Base-by-base conservation (phyloP, 352 stramenopile genomes). In the Plasmopara viticola region DNA sequence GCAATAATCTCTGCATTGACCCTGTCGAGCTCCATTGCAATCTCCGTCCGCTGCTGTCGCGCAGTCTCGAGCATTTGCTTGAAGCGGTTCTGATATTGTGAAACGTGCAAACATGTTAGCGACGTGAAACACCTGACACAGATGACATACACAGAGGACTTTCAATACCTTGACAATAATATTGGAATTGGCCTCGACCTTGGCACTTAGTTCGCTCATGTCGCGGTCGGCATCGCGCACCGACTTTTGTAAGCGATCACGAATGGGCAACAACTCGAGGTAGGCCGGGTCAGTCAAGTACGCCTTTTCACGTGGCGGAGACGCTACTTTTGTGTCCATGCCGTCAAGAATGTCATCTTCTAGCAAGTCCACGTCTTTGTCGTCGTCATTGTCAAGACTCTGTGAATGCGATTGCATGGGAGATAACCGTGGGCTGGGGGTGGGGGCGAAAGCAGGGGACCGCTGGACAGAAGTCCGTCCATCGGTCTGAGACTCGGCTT, bases 21-120 rank as follows among this genome's bases (percentile, higher is more conserved):
- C 53, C 78, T 87, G 42, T 86, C 72, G 18, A 86, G 38, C 44
- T 87, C 75, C 5, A 61, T 53, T 2, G 67, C 64, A 33, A 85
- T 64, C 15, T 82, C 65, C 25, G 64, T 63, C 38, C 76, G 74
- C 48, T 88, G 74, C 29, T 70, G 70, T 35, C 70, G 67, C 8
- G 73, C 76, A 8, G 65, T 82, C 45, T 91, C 78, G 34, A 89
- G 73, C 74, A 89, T 82, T 72, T 86, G 75, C 55, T 87, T 87
- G 63, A 89, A 86, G 7, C 76, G 76, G 58, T 86, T 86, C 78
- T 90, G 53, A 53, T n/a, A 5, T 38, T 50, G 34, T 12, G 20
- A 7, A 41, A 39, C 20, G 20, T 25, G 20, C 20, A 25, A 25
- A 25, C 20, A 48, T 15, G 29, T 53, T 15, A 49, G 28, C 8